Conservation (phyloP, 83 land plant species). For the Diphasiastrum complanatum region DNA sequence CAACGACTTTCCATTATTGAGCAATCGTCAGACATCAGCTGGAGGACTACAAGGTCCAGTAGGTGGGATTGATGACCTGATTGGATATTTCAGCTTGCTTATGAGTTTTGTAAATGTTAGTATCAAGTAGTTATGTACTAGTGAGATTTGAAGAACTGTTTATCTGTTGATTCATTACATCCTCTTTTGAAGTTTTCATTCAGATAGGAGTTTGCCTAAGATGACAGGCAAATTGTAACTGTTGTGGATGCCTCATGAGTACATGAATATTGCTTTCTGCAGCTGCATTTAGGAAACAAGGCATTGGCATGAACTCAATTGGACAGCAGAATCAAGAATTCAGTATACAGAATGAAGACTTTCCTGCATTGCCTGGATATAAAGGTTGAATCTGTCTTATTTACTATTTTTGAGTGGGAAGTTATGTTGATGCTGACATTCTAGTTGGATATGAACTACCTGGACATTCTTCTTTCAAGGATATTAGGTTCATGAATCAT, state of each 20-base stretch:
- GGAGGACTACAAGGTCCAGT: conserved; percentile 7
- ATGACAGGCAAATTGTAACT: neutral
- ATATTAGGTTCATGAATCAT: too few species aligned
- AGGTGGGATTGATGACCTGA: conserved; percentile 3
- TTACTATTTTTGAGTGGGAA: neutral
- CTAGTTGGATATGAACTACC: neutral
- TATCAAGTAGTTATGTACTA: neutral
- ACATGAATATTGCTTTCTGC: conserved; percentile 1
- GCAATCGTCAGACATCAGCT: conserved; percentile 22
- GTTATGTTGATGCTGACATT: neutral
- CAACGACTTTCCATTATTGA: conserved; percentile 87
- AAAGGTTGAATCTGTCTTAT: conserved; percentile 20
- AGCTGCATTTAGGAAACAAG: conserved; percentile 35
- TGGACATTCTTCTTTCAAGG: neutral
- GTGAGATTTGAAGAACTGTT: neutral
- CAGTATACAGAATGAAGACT: conserved; percentile 39
- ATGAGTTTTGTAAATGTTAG: neutral
- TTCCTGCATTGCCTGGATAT: conserved; percentile 38
- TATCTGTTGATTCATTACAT: neutral
- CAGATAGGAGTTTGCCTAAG: neutral
- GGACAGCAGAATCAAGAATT: conserved; percentile 35
- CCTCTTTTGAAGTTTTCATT: neutral
- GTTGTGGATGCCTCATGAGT: neutral
- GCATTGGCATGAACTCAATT: conserved; percentile 26
- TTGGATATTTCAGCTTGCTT: neutral